Base-by-base conservation (phyloP, 2,329 filamentous ascomycete species). In the Botrytis pseudocinerea region DNA sequence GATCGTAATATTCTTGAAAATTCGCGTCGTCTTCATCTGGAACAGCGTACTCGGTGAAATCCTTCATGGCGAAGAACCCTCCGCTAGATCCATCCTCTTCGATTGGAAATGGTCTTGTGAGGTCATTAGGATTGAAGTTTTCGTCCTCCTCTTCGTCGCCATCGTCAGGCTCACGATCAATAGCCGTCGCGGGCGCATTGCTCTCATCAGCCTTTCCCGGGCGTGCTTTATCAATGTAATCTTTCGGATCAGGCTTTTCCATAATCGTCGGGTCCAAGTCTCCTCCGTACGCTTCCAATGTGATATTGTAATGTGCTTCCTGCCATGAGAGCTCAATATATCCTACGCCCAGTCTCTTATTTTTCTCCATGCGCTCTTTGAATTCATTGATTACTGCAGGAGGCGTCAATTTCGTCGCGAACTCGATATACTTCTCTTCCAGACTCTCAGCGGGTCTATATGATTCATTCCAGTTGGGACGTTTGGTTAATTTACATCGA, bases 51-150 rank as follows among this genome's bases (percentile, higher is more conserved):
- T 75, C 74, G 20, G 38, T 35, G 1, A 77, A 59, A 22, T 73
- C 35, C 42, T 76, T 78, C 75, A 80, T 74, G 0, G 78, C 75
- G 4, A 71, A 62, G 40, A 77, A 78, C 0, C 78, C 78, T 8
- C 70, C 78, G 9, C 74, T 74, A 3, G 62, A 62, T 2, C 74
- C 74, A 72, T 73, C 72, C 22, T 69, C 71, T 16, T 75, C 70
- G 1, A 73, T 54, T 5, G 32, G 59, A 28, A 62, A 57, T 46
- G 63, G 51, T 1, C 57, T 32, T 25, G n/a, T 44, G 4, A 44
- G 46, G 16, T 63, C 63, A 38, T 69, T 51, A 25, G 54, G 51
- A n/a, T 59, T 40, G 6, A 61, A 38, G 20, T 46, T 20, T 32
- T 48, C 40, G 12, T 72, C 70, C 6, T 68, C 65, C 35, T 57